phyloP scores from a whole-genome alignment of 2,329 filamentous ascomycete genomes.

The Talaromyces sp. region DNA sequence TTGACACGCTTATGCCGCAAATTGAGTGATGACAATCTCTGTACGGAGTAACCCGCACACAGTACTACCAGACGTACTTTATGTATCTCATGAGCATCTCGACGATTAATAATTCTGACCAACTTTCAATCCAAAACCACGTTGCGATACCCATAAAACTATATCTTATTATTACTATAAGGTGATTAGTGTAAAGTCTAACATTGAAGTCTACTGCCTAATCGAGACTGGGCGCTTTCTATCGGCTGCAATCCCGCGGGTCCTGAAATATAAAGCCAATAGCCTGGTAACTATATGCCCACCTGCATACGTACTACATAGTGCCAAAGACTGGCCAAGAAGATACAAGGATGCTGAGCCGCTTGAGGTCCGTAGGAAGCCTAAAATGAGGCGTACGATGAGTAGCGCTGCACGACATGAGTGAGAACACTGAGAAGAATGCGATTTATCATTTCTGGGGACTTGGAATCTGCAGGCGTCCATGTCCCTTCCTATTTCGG shows the following conservation, averaged over 20 bases:
- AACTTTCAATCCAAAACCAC: neutral
- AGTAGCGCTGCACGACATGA: neutral
- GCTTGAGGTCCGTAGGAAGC: neutral
- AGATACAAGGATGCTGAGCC: neutral
- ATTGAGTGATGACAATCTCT: neutral
- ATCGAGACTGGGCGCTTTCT: neutral
- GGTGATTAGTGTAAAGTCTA: neutral
- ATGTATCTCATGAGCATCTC: neutral
- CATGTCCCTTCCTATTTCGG: neutral
- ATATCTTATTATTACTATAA: neutral
- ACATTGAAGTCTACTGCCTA: neutral
- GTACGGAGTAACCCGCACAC: neutral
- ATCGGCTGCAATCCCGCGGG: no score
- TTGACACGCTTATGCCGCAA: no score
- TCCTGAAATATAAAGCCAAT: neutral
- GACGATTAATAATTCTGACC: neutral
- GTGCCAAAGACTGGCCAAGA: neutral
- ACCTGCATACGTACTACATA: neutral
- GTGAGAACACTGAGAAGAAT: neutral
- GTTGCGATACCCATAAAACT: neutral
- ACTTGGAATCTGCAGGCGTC: no score
- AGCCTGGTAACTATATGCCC: neutral
- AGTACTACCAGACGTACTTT: no score
- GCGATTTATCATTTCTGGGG: neutral
- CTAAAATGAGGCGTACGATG: neutral